These are phyloP conservation scores for Candida coquimbonensis DNA, from an alignment of 805 yeast genomes.

Conservation along the genomic window DNA sequence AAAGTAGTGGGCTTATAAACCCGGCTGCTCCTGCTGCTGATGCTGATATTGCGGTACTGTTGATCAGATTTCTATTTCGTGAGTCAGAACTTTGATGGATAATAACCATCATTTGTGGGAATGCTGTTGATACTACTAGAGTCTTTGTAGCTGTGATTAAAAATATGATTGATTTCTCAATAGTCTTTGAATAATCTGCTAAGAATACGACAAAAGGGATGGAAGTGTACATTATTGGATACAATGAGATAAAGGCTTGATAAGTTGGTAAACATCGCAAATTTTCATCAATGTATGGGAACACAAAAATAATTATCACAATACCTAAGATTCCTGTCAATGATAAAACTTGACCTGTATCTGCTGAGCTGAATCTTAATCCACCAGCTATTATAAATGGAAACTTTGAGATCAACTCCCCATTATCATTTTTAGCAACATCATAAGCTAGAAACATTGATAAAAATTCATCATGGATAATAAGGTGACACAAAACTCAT, in stretches of 20 bases:
- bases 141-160: constrained; percentile 28
- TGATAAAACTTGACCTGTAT: constrained; percentile 17
- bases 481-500: constrained; percentile 40
- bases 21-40: constrained; percentile 51
- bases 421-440: constrained; percentile 13
- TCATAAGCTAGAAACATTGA: constrained; percentile 45
- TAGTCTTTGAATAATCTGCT: constrained; percentile 12
- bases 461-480: constrained; percentile 46
- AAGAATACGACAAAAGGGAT: constrained; percentile 16
- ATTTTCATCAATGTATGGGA: too few relatives aligned
- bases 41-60: constrained; percentile 50
- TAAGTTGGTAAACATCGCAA: constrained; percentile 15
- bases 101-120: constrained; percentile 46
- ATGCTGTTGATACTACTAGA: constrained; percentile 38
- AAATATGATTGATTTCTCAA: constrained; percentile 17
- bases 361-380: constrained; percentile 12
- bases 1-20: constrained; percentile 47
- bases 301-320: constrained; percentile 10
- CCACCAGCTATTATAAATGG: too few relatives aligned
- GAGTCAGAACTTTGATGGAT: constrained; percentile 49
- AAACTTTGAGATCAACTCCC: too few relatives aligned
- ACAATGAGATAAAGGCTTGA: constrained; percentile 8
- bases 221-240: constrained; percentile 12
- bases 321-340: constrained; percentile 17
- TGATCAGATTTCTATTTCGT: constrained; percentile 50